Conservation (phyloP, 2,329 filamentous ascomycete species). For the Fusarium tanahbumbuense region DNA sequence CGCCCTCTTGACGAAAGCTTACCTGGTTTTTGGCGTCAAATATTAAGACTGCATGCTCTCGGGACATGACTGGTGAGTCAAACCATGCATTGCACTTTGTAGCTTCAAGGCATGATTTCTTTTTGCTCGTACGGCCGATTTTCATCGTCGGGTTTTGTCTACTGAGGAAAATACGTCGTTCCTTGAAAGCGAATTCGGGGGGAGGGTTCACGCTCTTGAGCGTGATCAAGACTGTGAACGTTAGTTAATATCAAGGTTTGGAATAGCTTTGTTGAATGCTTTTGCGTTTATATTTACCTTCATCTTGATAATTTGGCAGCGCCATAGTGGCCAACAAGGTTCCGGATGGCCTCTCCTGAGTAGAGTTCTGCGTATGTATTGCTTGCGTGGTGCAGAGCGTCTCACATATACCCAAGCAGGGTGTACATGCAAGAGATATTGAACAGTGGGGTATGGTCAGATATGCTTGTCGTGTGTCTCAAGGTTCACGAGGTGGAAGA, state of each 20-base stretch:
- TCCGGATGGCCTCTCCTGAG: background rate
- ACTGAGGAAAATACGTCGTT: constrained; percentile 50
- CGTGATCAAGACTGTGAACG: constrained; percentile 48
- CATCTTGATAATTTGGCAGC: constrained; percentile 43
- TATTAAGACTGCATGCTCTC: constrained; percentile 70
- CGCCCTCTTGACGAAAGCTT: constrained; percentile 32
- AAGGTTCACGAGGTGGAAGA: background rate
- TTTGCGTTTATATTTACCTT: constrained; percentile 33
- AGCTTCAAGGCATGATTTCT: constrained; percentile 50
- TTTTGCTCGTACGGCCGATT: constrained; percentile 61
- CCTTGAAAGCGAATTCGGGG: constrained; percentile 37
- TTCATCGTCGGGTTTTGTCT: constrained; percentile 45
- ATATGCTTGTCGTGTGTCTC: background rate
- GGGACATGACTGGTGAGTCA: constrained; percentile 77
- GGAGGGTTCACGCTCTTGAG: constrained; percentile 44
- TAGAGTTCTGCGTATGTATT: background rate
- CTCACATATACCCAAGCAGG: constrained; percentile 30
- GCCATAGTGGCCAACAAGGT: constrained; percentile 32
- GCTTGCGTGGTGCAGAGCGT: constrained; percentile 13
- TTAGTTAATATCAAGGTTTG: constrained; percentile 22
- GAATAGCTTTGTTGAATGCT: background rate
- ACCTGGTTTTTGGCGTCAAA: constrained; percentile 60
- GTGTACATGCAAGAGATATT: constrained; percentile 22
- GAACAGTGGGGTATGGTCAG: constrained; percentile 16
- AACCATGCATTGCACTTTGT: constrained; percentile 71